These are phyloP conservation scores for Grigorovia transvaalensis DNA, from an alignment of 805 yeast genomes.

Conservation along the genomic window DNA sequence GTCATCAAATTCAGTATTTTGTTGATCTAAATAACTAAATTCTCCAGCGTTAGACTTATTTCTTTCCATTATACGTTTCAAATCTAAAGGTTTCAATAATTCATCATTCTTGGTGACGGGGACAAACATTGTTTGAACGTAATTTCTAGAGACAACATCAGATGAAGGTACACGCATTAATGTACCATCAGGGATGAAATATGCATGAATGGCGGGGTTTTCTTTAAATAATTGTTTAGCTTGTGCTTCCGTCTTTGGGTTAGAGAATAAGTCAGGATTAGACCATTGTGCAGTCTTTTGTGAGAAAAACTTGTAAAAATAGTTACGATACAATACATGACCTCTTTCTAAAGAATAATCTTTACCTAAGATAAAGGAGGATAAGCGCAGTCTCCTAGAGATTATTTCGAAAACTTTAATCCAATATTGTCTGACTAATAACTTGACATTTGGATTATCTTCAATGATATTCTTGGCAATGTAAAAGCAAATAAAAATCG, in stretches of 20 bases:
- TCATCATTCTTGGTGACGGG: constrained; percentile 75
- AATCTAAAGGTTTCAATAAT: constrained; percentile 34
- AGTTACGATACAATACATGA: constrained; percentile 43
- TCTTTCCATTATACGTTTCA: constrained; percentile 24
- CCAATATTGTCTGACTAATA: constrained; percentile 50
- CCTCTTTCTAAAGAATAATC: constrained; percentile 66
- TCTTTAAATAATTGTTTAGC: constrained; percentile 36
- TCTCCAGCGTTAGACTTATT: constrained; percentile 33
- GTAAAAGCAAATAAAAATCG: constrained; percentile 32
- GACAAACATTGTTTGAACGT: constrained; percentile 58
- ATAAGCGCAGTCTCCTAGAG: constrained; percentile 51
- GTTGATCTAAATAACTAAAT: constrained; percentile 35
- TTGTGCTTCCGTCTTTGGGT: constrained; percentile 43
- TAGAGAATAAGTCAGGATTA: constrained; percentile 43
- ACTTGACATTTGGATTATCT: constrained; percentile 20
- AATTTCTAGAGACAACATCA: constrained; percentile 62
- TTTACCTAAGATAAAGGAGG: constrained; percentile 67
- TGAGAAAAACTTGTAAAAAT: constrained; percentile 35
- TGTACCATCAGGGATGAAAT: constrained; percentile 71
- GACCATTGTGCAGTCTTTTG: constrained; percentile 27
- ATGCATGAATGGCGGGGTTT: constrained; percentile 36
- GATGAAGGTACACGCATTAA: constrained; percentile 79
- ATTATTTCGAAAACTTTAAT: constrained; percentile 42
- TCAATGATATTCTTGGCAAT: constrained; percentile 19
- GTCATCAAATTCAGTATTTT: constrained; percentile 31